Conservation (phyloP, 192 early-diverging fungal species). For the Backusella psychrophila region DNA sequence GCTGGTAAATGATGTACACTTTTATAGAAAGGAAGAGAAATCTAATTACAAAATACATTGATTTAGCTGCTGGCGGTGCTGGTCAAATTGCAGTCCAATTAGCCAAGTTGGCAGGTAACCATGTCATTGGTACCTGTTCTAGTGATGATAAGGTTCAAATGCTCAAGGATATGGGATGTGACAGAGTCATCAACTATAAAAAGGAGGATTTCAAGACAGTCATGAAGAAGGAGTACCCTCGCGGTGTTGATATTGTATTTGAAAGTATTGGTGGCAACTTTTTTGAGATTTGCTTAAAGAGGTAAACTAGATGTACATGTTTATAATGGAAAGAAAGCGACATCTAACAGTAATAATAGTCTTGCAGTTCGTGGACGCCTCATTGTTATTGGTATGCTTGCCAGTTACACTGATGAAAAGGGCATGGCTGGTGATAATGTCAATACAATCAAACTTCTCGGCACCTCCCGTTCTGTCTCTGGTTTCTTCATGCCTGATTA, state of each 20-base stretch:
- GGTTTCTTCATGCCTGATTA: conserved; percentile 60
- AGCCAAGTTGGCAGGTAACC: conserved; percentile 56
- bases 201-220: conserved; percentile 48
- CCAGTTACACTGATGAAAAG: conserved; percentile 15
- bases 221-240: conserved; percentile 52
- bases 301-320: conserved; percentile 31
- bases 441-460: conserved; percentile 43
- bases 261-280: conserved; percentile 57
- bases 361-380: conserved; percentile 31
- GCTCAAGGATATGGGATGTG: conserved; percentile 52
- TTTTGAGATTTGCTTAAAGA: conserved; percentile 41
- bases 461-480: conserved; percentile 47
- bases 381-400: conserved; percentile 30
- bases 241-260: conserved; percentile 57
- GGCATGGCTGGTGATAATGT: conserved; percentile 42
- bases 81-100: conserved; percentile 63
- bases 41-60: background rate
- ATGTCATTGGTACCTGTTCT: conserved; percentile 60
- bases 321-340: conserved; percentile 26
- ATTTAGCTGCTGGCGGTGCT: conserved; percentile 52
- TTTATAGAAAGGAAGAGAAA: background rate
- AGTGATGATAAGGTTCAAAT: conserved; percentile 47
- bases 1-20: conserved; percentile 30
- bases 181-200: conserved; percentile 60
- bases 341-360: background rate